A percentile compares a stretch with the other conserved stretches of the same genome.
Conservation (phyloP, 148 eudicot genomes). For the Vaccinium vitisidaea region DNA sequence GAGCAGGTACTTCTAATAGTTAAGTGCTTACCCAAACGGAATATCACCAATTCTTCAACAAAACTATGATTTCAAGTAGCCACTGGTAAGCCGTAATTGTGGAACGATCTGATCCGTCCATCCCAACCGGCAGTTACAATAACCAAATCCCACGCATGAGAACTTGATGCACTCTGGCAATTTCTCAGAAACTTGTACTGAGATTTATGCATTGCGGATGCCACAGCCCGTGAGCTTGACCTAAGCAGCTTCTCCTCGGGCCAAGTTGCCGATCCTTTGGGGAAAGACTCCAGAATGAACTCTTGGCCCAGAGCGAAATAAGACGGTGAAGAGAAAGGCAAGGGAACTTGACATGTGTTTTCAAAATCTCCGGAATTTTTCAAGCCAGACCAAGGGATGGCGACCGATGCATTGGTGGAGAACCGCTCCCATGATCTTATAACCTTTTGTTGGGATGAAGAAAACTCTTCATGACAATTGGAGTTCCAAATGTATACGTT, state of each 20-base stretch:
- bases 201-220: constrained; percentile 49
- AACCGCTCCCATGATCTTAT: constrained; percentile 68
- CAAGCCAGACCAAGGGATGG: constrained; percentile 84
- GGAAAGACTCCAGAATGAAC: constrained; percentile 45
- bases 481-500: constrained; percentile 80
- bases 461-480: constrained; percentile 23
- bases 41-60: not conserved
- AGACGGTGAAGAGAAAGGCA: constrained; percentile 45
- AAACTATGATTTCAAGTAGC: constrained; percentile 33
- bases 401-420: constrained; percentile 66
- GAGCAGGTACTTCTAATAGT: not conserved
- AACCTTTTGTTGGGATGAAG: constrained; percentile 38
- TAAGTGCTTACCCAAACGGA: not conserved
- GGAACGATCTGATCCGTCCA: constrained; percentile 86
- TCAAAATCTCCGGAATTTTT: constrained; percentile 33
- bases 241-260: constrained; percentile 82
- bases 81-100: constrained; percentile 81
- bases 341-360: constrained; percentile 26
- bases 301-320: constrained; percentile 53
- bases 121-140: constrained; percentile 93
- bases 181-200: constrained; percentile 67
- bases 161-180: constrained; percentile 52
- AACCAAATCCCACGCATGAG: constrained; percentile 89
- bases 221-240: constrained; percentile 24
- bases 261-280: constrained; percentile 89